Evolutionary conservation across 1,284 basidiomycete genomes (phyloP), one percentile per base, ranked within the genome.

Genomic region (Cutaneotrichosporon dermatis): DNA sequence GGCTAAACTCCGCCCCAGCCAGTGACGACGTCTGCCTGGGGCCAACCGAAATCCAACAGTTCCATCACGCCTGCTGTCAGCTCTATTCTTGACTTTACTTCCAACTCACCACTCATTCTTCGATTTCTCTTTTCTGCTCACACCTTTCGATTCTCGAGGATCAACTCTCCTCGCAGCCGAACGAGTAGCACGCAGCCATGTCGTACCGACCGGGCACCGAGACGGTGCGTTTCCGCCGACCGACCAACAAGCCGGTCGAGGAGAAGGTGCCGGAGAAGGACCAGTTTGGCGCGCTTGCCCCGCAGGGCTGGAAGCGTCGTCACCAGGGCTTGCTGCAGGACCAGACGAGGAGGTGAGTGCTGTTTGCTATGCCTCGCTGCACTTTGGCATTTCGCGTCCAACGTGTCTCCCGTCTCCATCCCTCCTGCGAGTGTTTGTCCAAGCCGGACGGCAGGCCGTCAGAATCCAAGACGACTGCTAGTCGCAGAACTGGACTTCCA

Each of bases 251-350:
- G 45, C 60, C 59, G 6, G 48, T 57, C 6, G 58, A 55, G 34
- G 58, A 57, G 49, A 55, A 58, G 6, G 62, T 59, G 45, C 64
- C 61, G 25, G 69, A 73, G 57, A 69, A 68, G 53, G 73, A 73
- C 57, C 66, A 72, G 60, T 77, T 77, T 62, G 77, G 77, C 33
- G 58, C 62, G 8, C 48, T 69, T 51, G 72, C 70, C 15, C 71
- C 70, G 12, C 53, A 62, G 54, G 73, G 72, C 4, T 79, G 74
- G 72, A 77, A 75, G 64, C 63, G 66, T 59, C 55, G 77, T 46
- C 77, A 79, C 63, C 71, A 74, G 57, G 77, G 77, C 4, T 63
- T 79, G 55, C 63, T 79, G n/a, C 77, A 79, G 66, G 77, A 79
- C 66, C 70, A 72, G 55, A 60, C 73, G 0, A 63, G 71, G 16